Base-by-base conservation (phyloP, 129 eudicot genomes). In the Gnaphalium uliginosum region DNA sequence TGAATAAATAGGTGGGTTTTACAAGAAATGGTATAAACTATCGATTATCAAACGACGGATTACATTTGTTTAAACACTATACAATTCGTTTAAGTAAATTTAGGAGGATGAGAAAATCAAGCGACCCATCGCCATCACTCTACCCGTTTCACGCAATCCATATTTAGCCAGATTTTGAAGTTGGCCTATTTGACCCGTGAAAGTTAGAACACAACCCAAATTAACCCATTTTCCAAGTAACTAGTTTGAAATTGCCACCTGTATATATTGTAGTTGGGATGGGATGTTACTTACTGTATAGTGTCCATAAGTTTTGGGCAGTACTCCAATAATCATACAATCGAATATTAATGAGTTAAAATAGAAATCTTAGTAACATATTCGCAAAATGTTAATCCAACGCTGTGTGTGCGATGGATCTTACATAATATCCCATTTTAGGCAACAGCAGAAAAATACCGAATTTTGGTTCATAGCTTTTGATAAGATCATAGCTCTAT, bases 371-470 rank as follows among this genome's bases (percentile, higher is more conserved):
- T 2, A 24, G 24, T 24, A 57, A 9, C 13, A 8, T 57, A 2
- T 8, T 22, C 27, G 11, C 27, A 57, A 57, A 21, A 0, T 57
- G 11, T 21, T 19, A n/a, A 57, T 57, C 27, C 3, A 57, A 57
- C 2, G 21, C 27, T 57, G 10, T 57, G 24, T 57, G 65, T 23
- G 32, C 24, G 62, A 74, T 41, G 46, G 62, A 59, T 13, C 64
- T 62, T 19, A 14, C 60, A 41, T 25, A 18, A 37, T 61, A 26
- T 48, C 21, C 27, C 63, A 11, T 5, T 26, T 11, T 74, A 62
- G 23, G 71, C 48, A 62, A 62, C 66, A 65, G 19, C 39, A 65
- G 80, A 76, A 67, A 76, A 7, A 23, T 66, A 76, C 80, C 80
- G 63, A 66, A 50, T 14, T 53, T 66, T 37, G 39, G 51, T 37